Base-by-base conservation (phyloP, 805 yeast genomes). In the Candida germanica region DNA sequence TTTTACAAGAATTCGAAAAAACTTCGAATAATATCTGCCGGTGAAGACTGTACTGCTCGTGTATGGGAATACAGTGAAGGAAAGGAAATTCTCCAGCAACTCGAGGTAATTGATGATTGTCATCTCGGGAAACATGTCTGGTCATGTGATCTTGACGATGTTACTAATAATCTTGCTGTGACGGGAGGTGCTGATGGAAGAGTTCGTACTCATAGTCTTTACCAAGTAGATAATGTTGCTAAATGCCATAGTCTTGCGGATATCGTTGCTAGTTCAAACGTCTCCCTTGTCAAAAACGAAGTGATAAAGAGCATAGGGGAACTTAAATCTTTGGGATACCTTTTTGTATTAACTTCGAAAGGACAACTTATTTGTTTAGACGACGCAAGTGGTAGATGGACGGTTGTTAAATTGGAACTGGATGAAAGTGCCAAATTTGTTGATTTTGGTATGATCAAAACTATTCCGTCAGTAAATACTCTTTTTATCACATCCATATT, bases 121-220 rank as follows among this genome's bases (percentile, higher is more conserved):
- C 97, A 89, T 53, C 69, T 75, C 22, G 96, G 95, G 3, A 83
- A 93, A 54, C 91, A 86, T 51, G 75, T 84, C 1, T 93, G 98
- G 98, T 77, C 87, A 16, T 75, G 83, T 2, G 85, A 79, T 46
- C 69, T 78, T 0, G 68, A 71, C 29, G 69, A 66, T 21, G 49
- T 54, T 0, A n/a, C 34, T 7, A 51, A 62, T 14, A 54, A 66
- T 33, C 47, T 81, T 2, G 79, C 83, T 6, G 88, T 79, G 2
- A 85, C 96, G 9, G 93, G 96, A 27, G 98, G 98, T 24, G 94
- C 95, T 26, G 98, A 93, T 60, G 97, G 97, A 0, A 75, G 84
- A 47, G 59, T 89, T 2, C 71, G 84, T 44, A 46, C 84, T 4
- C 78, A 80, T 51, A 83, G 83, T 47, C 54, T 83, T 17, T 48